These are phyloP conservation scores for Porphyra umbilicalis DNA, from an alignment of 31 red algal species.

Conservation along the genomic window DNA sequence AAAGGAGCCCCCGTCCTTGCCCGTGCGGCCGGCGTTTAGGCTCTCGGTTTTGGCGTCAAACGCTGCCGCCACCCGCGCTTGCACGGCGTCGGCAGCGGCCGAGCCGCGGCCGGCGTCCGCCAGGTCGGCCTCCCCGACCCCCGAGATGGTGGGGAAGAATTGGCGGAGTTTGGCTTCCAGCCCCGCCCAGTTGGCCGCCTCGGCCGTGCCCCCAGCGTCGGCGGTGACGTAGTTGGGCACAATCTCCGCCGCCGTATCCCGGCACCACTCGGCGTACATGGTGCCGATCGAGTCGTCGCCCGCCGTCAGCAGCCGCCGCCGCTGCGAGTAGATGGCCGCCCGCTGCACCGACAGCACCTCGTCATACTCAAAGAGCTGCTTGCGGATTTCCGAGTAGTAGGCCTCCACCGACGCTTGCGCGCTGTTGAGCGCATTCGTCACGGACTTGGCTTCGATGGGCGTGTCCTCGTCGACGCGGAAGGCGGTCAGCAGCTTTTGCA, in stretches of 20 bases:
- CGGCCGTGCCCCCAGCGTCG: conserved; percentile 13
- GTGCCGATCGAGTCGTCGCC: conserved; percentile 7
- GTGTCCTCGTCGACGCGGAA: conserved; percentile 80
- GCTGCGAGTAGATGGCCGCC: conserved; percentile 46
- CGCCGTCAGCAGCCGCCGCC: conserved; percentile 35
- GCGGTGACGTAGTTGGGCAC: conserved; percentile 23
- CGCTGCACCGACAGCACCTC: conserved; percentile 73
- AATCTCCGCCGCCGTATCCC: conserved; percentile 55
- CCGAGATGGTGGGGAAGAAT: conserved; percentile 47
- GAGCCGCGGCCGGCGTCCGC: neutral
- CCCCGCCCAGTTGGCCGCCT: conserved; percentile 14
- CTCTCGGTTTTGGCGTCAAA: neutral
- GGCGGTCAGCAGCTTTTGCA: conserved; percentile 50
- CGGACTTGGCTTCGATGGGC: conserved; percentile 69
- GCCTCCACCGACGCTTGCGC: conserved; percentile 75
- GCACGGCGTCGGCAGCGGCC: neutral
- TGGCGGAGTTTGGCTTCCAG: conserved; percentile 42
- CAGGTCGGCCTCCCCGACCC: conserved; percentile 7
- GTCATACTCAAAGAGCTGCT: conserved; percentile 80
- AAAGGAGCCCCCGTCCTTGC: conserved; percentile 1
- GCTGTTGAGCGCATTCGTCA: conserved; percentile 57
- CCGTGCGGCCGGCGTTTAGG: neutral
- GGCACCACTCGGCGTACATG: conserved; percentile 22
- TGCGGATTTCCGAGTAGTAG: conserved; percentile 68
- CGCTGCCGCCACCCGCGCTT: neutral